Percentiles rank a stretch among this genome's conserved stretches.
phyloP scores from a whole-genome alignment of 495 filamentous ascomycete species.

The Immersiella caudata region DNA sequence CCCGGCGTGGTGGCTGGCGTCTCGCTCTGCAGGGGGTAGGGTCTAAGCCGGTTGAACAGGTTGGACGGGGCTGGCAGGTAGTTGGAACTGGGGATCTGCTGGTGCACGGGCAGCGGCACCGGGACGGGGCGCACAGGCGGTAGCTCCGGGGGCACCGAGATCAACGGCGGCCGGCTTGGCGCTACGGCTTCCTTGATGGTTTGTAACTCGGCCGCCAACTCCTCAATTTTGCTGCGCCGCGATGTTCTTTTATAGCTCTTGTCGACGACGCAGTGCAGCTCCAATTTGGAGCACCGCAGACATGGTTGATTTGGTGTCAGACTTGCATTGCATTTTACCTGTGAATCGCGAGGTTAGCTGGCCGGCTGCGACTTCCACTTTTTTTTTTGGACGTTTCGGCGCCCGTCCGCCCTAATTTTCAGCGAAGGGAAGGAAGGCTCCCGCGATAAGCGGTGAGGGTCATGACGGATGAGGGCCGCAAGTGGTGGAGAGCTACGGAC shows the following conservation, averaged over 20 bases:
- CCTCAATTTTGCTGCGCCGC: constrained; percentile 48
- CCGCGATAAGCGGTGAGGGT: background rate
- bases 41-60: constrained; percentile 23
- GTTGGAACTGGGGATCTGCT: background rate
- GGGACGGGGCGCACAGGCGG: constrained; percentile 19
- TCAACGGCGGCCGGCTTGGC: constrained; percentile 19
- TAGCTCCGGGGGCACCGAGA: constrained; percentile 18
- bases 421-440: background rate
- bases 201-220: constrained; percentile 48
- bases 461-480: background rate
- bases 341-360: constrained; percentile 7
- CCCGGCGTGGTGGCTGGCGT: constrained; percentile 18
- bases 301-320: constrained; percentile 43
- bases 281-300: constrained; percentile 48
- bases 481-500: constrained; percentile 26
- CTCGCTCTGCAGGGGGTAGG: constrained; percentile 23
- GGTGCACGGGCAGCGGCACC: constrained; percentile 20
- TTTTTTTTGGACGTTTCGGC: background rate
- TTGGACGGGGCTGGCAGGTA: constrained; percentile 24
- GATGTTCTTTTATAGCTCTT: constrained; percentile 50
- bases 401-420: background rate
- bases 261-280: constrained; percentile 48
- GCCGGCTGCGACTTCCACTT: background rate
- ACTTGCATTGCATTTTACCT: constrained; percentile 52
- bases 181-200: constrained; percentile 50